These are phyloP conservation scores for Grosmannia serpens DNA, from an alignment of 2,329 filamentous ascomycete genomes.

Conservation along the genomic window DNA sequence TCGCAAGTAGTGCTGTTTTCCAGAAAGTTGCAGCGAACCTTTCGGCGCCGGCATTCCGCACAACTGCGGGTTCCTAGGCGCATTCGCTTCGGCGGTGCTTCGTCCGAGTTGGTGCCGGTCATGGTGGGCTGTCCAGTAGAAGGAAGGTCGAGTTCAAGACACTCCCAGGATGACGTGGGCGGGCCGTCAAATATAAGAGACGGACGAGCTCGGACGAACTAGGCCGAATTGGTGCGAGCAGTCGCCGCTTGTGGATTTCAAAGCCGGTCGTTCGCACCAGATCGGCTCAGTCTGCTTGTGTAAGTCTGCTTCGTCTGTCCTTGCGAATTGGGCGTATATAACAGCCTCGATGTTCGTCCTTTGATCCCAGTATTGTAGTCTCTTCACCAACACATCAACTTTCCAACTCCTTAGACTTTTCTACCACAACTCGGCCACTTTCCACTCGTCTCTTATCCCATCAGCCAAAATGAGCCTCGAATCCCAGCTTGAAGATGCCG, in stretches of 20 bases:
- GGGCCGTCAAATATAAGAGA: background rate
- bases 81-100: constrained; percentile 15
- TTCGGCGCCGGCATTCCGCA: constrained; percentile 33
- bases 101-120: background rate
- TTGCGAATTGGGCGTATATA: background rate
- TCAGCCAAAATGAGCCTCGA: background rate
- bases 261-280: background rate
- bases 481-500: background rate
- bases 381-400: background rate
- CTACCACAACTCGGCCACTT: background rate
- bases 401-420: background rate
- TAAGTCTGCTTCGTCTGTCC: background rate
- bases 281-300: background rate
- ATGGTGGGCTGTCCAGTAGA: background rate
- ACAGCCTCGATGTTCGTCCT: background rate
- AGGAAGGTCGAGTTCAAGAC: background rate
- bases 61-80: constrained; percentile 23
- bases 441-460: background rate
- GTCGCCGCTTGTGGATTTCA: background rate
- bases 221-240: background rate
- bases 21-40: constrained; percentile 34
- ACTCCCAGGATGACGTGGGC: background rate
- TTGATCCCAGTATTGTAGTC: background rate
- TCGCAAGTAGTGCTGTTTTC: constrained; percentile 26
- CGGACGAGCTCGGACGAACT: background rate